Evolutionary conservation across 225 moss, liverwort and hornwort genomes (phyloP).

Genomic region (Neckera pumila): DNA sequence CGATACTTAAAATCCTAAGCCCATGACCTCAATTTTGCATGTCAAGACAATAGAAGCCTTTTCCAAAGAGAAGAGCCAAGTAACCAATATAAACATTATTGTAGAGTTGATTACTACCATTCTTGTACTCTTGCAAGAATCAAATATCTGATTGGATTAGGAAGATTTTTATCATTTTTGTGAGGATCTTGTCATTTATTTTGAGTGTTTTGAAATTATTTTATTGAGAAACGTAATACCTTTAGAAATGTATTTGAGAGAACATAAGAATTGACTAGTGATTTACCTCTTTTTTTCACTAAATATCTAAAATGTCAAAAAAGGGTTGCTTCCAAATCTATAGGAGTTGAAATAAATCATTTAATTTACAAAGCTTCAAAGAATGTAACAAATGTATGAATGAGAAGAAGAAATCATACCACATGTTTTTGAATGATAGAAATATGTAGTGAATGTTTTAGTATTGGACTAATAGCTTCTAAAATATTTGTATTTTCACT

Average conservation of each 20-base stretch:
- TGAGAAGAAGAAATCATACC: too few relatives aligned
- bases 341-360: too few relatives aligned
- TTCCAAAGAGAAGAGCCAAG: background rate
- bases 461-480: too few relatives aligned
- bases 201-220: too few relatives aligned
- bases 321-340: background rate
- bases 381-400: too few relatives aligned
- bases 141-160: background rate
- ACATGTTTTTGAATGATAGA: too few relatives aligned
- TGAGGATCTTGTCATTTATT: background rate
- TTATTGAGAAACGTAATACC: too few relatives aligned
- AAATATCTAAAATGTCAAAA: background rate
- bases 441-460: too few relatives aligned
- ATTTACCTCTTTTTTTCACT: background rate
- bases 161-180: background rate
- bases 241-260: background rate
- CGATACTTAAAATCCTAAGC: too few relatives aligned
- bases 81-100: background rate
- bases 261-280: background rate
- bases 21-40: too few relatives aligned
- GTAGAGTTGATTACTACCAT: background rate
- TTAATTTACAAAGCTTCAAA: too few relatives aligned
- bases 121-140: background rate
- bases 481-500: too few relatives aligned
- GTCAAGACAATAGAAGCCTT: background rate